Evolutionary conservation across 1,284 basidiomycete species (phyloP), one percentile per base, ranked within the genome.

Genomic region (Ganoderma resinaceum): DNA sequence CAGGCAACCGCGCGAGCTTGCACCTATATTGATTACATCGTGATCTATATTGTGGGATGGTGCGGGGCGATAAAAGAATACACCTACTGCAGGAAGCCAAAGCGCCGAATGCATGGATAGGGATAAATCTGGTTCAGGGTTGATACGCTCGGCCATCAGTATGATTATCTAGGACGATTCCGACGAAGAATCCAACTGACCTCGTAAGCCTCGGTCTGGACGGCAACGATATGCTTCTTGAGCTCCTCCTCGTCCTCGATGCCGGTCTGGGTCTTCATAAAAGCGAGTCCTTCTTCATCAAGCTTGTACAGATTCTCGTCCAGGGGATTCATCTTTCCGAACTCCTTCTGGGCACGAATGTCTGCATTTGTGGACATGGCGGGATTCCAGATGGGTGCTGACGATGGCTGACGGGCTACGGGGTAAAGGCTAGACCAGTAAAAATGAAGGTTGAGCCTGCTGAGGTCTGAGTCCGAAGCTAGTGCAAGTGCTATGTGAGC

Each of bases 201-300:
- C 61, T 77, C 72, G 65, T 84, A 85, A n/a, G 85, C 86, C 63
- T 82, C 81, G 29, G 67, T 71, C 69, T 85, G 85, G n/a, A 85
- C 78, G 1, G 65, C 63, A 8, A 86, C 59, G 40, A 88, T 82
- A 72, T 88, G 86, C 61, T 78, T 65, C 74, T 80, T 86, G 63
- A 86, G 75, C 61, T 78, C 78, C 3, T 81, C 78, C 1, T 80
- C 78, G 65, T 82, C 78, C 5, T 78, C 64, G 29, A 86, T 85
- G 0, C 81, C 80, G 20, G 83, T 85, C 65, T 81, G 78, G 6
- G 66, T 33, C 73, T 81, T 82, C 75, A 83, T 79, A 67, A 86
- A 85, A 2, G 72, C 76, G 14, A 78, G 59, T 58, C 82, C 81
- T 3, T 79, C 75, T 35, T 69, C 72, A 11, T 72, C 67, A n/a